phyloP scores from a whole-genome alignment of 1,139 yeast species.

The Yamadazyma diospyri region DNA sequence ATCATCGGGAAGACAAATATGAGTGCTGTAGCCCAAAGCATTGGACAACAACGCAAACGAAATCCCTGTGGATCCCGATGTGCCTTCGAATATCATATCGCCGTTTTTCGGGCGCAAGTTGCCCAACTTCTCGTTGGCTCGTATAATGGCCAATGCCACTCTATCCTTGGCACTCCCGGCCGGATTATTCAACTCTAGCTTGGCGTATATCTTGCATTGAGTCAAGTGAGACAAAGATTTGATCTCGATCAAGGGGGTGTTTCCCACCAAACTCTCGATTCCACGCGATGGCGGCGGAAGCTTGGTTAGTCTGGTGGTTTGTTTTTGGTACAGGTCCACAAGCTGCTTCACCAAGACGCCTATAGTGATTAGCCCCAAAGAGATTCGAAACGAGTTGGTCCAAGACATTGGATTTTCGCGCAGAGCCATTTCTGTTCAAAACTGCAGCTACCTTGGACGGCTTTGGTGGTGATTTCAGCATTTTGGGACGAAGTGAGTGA shows the following conservation, averaged over 20 bases:
- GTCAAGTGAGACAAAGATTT: constrained; percentile 70
- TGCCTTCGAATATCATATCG: constrained; percentile 85
- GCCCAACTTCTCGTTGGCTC: constrained; percentile 62
- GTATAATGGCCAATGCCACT: constrained; percentile 82
- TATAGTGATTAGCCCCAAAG: constrained; percentile 4
- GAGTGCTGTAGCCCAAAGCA: constrained; percentile 84
- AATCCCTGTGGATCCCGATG: constrained; percentile 94
- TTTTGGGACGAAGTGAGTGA: too few species aligned
- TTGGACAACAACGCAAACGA: constrained; percentile 86
- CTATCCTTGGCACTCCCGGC: constrained; percentile 97
- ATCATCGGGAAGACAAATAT: constrained; percentile 93
- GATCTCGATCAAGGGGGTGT: constrained; percentile 82
- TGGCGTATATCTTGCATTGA: constrained; percentile 83
- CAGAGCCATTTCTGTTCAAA: too few species aligned
- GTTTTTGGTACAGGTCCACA: neutral
- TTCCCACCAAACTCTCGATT: constrained; percentile 65
- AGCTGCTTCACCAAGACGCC: constrained; percentile 5
- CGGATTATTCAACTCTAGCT: constrained; percentile 81
- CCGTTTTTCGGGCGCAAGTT: constrained; percentile 50
- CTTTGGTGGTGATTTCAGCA: too few species aligned
- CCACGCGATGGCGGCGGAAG: constrained; percentile 36
- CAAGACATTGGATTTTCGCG: neutral
- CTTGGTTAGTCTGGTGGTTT: constrained; percentile 13
- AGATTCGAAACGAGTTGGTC: constrained; percentile 1
- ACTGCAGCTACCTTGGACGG: too few species aligned